These are phyloP conservation scores for Fistulifera solaris DNA, from an alignment of 108 stramenopile species.

Conservation along the genomic window DNA sequence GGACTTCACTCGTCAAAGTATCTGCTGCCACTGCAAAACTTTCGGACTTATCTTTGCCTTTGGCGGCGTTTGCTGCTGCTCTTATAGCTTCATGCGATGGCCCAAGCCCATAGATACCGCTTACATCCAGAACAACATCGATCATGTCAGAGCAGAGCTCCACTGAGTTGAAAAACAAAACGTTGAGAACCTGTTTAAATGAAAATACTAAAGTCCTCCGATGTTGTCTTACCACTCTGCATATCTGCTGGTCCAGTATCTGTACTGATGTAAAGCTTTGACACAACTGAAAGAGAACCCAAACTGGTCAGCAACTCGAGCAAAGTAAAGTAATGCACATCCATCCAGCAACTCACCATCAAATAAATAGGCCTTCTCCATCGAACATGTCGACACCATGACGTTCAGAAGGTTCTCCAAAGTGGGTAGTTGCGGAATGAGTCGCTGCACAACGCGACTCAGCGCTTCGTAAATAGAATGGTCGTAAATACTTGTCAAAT, in stretches of 20 bases:
- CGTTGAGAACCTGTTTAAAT: not conserved
- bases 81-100: slow-evolving; percentile 15
- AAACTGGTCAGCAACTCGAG: too few species aligned
- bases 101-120: slow-evolving; percentile 93
- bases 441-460: slow-evolving; percentile 80
- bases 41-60: slow-evolving; percentile 2
- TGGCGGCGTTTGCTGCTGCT: slow-evolving; percentile 7
- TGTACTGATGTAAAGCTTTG: slow-evolving; percentile 93
- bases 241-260: slow-evolving; percentile 96
- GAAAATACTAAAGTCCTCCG: not conserved
- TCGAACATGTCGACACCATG: slow-evolving; percentile 84
- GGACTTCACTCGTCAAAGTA: slow-evolving; percentile 57
- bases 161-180: slow-evolving; percentile 15
- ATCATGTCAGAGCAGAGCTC: slow-evolving; percentile 99
- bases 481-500: slow-evolving; percentile 94
- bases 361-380: slow-evolving; percentile 25
- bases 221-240: slow-evolving; percentile 39
- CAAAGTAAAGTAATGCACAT: too few species aligned
- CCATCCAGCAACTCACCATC: not conserved
- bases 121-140: slow-evolving; percentile 98
- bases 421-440: slow-evolving; percentile 91
- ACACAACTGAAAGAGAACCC: slow-evolving; percentile 90
- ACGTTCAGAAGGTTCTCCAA: slow-evolving; percentile 93
- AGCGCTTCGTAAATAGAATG: slow-evolving; percentile 97
- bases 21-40: slow-evolving; percentile 21